Conservation (phyloP, 2,329 filamentous ascomycete species). For the Sclerotinia subarctica region DNA sequence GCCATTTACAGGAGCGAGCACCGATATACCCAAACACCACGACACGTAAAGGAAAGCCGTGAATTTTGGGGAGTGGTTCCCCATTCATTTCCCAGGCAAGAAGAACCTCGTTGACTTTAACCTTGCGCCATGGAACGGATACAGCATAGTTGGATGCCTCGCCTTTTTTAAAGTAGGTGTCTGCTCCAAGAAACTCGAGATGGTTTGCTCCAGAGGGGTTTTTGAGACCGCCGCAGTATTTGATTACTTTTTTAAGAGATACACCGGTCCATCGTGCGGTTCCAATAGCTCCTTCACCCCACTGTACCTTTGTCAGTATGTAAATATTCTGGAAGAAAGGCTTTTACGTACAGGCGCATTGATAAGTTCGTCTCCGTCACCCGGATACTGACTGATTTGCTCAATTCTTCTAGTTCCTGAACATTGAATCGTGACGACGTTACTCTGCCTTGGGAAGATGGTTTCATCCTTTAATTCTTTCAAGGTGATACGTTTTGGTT, state of each 20-base stretch:
- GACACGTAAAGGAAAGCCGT: slow-evolving; percentile 62
- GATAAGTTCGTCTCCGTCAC: slow-evolving; percentile 62
- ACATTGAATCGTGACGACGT: slow-evolving; percentile 62
- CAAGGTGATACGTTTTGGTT: slow-evolving; percentile 27
- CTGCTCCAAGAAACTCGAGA: slow-evolving; percentile 66
- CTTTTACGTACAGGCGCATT: slow-evolving; percentile 39
- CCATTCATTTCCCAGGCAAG: slow-evolving; percentile 68
- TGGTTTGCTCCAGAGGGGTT: slow-evolving; percentile 51
- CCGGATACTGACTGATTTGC: slow-evolving; percentile 62
- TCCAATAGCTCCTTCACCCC: slow-evolving; percentile 66
- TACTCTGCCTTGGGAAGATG: slow-evolving; percentile 37
- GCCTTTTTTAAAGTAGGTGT: slow-evolving; percentile 68
- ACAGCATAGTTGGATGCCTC: slow-evolving; percentile 65
- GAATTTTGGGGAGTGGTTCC: slow-evolving; percentile 57
- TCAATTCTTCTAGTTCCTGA: slow-evolving; percentile 67
- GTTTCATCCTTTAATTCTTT: slow-evolving; percentile 28
- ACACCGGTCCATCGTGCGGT: slow-evolving; percentile 63
- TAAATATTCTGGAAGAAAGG: too few species aligned
- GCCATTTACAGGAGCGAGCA: slow-evolving; percentile 67
- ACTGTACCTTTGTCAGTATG: slow-evolving; percentile 37
- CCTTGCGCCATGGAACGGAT: slow-evolving; percentile 64
- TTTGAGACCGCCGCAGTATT: slow-evolving; percentile 61
- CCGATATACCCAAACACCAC: slow-evolving; percentile 65
- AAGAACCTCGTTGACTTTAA: slow-evolving; percentile 63
- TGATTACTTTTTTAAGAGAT: slow-evolving; percentile 66